A percentile compares a stretch with the other conserved stretches of the same genome.
Evolutionary conservation across 2,329 filamentous ascomycete genomes (phyloP).

Genomic region (Penicillium sp.): DNA sequence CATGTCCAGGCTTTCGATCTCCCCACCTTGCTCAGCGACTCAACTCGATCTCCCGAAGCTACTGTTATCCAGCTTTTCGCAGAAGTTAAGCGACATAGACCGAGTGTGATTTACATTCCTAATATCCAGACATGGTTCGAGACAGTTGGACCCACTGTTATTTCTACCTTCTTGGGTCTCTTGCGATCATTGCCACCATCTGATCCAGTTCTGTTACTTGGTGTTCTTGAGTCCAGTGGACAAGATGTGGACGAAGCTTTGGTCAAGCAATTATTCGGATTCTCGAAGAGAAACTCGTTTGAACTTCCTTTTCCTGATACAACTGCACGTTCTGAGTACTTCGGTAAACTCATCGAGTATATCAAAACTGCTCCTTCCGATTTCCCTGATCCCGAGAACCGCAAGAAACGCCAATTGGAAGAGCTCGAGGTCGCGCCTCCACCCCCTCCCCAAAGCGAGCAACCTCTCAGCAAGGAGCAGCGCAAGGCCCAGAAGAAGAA

Average conservation of each 20-base stretch:
- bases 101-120: conserved; percentile 92
- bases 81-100: conserved; percentile 91
- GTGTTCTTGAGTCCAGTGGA: conserved; percentile 72
- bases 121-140: conserved; percentile 85
- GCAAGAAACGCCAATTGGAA: conserved; percentile 83
- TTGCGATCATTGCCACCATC: conserved; percentile 81
- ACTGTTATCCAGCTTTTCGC: conserved; percentile 87
- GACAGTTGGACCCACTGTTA: conserved; percentile 62
- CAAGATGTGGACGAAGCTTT: conserved; percentile 63
- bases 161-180: conserved; percentile 81
- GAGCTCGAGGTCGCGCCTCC: conserved; percentile 72
- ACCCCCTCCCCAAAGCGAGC: conserved; percentile 62
- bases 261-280: conserved; percentile 79
- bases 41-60: conserved; percentile 76
- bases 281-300: conserved; percentile 75
- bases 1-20: conserved; percentile 96
- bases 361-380: conserved; percentile 77
- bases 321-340: conserved; percentile 71
- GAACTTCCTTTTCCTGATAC: conserved; percentile 67
- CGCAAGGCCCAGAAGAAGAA: conserved; percentile 75
- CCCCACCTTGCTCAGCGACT: conserved; percentile 80
- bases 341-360: conserved; percentile 70
- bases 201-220: conserved; percentile 84
- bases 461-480: conserved; percentile 72
- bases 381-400: conserved; percentile 81